Evolutionary conservation across 2,329 filamentous ascomycete species (phyloP).

Genomic region (Allantophomopsis lycopodina): DNA sequence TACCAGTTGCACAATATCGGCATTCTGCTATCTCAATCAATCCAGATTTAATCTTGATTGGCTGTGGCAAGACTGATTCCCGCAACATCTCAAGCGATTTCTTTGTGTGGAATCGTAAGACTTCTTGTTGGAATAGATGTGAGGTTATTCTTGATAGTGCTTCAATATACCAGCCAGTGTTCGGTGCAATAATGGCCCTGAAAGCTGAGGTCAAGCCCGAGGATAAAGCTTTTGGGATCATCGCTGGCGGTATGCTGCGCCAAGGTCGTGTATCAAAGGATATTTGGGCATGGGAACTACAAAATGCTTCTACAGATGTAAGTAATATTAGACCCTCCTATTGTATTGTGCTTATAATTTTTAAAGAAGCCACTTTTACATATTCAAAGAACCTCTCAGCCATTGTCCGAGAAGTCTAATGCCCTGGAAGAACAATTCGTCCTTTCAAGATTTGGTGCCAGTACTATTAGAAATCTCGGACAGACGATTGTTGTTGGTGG

Average conservation of each 20-base stretch:
- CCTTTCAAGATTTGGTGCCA: conserved; percentile 28
- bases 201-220: conserved; percentile 2
- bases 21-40: conserved; percentile 49
- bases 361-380: too few relatives aligned
- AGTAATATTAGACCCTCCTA: neutral
- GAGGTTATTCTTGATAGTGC: neutral
- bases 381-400: too few relatives aligned
- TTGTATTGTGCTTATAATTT: neutral
- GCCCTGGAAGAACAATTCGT: neutral
- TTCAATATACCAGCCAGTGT: too few relatives aligned
- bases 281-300: conserved; percentile 50
- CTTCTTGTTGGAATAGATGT: conserved; percentile 14
- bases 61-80: conserved; percentile 16
- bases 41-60: conserved; percentile 29
- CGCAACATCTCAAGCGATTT: conserved; percentile 8
- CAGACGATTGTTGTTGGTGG: conserved; percentile 28
- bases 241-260: conserved; percentile 58
- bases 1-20: conserved; percentile 63
- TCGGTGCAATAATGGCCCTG: too few relatives aligned
- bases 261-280: conserved; percentile 49
- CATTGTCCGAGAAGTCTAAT: neutral
- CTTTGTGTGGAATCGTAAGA: conserved; percentile 10
- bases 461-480: conserved; percentile 15
- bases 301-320: conserved; percentile 6
- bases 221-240: conserved; percentile 35